A percentile compares a stretch with the other conserved stretches of the same genome.
phyloP scores from a whole-genome alignment of 1,284 basidiomycete species.

The Mixia osmundae region DNA sequence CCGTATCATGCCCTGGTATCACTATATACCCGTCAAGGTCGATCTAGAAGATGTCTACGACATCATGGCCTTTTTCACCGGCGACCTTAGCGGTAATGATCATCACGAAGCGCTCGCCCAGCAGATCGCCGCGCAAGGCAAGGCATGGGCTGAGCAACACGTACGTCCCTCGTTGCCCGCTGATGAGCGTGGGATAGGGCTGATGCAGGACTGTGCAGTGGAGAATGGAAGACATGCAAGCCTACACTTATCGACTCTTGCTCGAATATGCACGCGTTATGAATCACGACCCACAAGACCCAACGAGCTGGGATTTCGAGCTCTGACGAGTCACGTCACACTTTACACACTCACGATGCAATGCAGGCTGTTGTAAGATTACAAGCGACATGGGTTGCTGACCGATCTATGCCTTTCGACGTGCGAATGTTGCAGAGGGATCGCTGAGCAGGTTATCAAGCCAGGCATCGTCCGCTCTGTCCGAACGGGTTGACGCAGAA shows the following conservation, averaged over 20 bases:
- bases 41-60: conserved; percentile 29
- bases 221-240: conserved; percentile 24
- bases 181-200: conserved; percentile 16
- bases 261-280: conserved; percentile 12
- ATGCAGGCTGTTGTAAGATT: too few relatives aligned
- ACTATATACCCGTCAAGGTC: conserved; percentile 22
- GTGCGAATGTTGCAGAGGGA: too few relatives aligned
- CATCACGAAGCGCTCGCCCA: conserved; percentile 16
- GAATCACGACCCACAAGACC: conserved; percentile 13
- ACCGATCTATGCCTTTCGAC: too few relatives aligned
- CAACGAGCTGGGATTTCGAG: too few relatives aligned
- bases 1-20: conserved; percentile 3
- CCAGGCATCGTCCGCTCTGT: too few relatives aligned
- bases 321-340: too few relatives aligned
- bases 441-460: too few relatives aligned
- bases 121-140: conserved; percentile 15
- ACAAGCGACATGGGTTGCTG: too few relatives aligned
- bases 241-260: conserved; percentile 17
- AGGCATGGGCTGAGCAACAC: conserved; percentile 14
- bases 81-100: conserved; percentile 20
- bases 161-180: conserved; percentile 18
- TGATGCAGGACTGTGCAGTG: conserved; percentile 19
- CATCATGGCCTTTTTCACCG: conserved; percentile 28
- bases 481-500: too few relatives aligned
- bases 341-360: too few relatives aligned